Conservation (phyloP, 2,329 filamentous ascomycete species). For the Penicillium olsonii region DNA sequence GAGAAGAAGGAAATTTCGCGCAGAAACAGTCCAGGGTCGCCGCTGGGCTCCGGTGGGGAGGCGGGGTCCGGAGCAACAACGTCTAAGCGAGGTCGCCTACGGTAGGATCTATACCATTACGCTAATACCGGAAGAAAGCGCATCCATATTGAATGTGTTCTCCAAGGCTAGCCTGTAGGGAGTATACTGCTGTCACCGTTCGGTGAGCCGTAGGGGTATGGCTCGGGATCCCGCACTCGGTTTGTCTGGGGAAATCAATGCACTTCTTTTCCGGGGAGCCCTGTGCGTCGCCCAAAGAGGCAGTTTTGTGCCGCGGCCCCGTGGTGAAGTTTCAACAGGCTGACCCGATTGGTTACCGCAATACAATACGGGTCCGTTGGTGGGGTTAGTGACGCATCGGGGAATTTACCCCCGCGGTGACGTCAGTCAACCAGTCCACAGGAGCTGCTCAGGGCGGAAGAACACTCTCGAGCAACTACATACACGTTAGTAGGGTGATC, state of each 20-base stretch:
- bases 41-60: conserved; percentile 17
- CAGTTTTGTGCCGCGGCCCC: not conserved
- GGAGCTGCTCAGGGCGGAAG: not conserved
- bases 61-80: conserved; percentile 23
- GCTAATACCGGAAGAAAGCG: not conserved
- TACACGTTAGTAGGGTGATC: no score
- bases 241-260: conserved; percentile 11
- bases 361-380: not conserved
- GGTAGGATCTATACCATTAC: not conserved
- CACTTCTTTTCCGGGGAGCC: not conserved
- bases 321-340: not conserved
- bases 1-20: conserved; percentile 2
- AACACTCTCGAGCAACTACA: no score
- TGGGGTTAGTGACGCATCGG: not conserved
- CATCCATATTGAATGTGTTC: not conserved
- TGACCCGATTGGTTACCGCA: not conserved
- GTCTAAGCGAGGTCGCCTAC: conserved; percentile 4
- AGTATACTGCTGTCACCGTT: conserved; percentile 8
- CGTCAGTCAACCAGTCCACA: not conserved
- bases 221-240: conserved; percentile 23
- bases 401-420: conserved; percentile 6
- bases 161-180: no score
- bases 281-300: not conserved
- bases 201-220: conserved; percentile 25
- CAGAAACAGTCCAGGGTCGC: conserved; percentile 1